Evolutionary conservation across 2,329 filamentous ascomycete species (phyloP), one percentile per base, ranked within the genome.

Genomic region (Colletotrichum sp.): DNA sequence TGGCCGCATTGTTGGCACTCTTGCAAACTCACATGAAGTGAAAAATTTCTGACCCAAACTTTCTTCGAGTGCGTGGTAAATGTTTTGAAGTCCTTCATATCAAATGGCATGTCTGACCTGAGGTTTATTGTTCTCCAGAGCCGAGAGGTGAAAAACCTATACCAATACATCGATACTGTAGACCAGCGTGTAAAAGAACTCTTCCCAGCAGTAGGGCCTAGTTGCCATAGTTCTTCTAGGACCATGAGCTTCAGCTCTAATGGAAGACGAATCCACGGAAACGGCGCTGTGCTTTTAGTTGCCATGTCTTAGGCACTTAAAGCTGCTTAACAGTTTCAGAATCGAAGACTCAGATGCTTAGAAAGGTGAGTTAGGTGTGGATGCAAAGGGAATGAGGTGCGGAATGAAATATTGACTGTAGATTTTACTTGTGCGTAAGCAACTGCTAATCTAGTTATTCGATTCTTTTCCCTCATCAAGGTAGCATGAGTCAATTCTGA

Each of bases 341-440:
- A 16, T 43, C 39, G 39, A n/a, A n/a, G 8, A n/a, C 8, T 43
- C 3, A 10, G 39, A n/a, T n/a, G 39, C 8, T 43, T 43, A n/a
- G 2, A 1, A 10, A 43, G 39, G 16, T 2, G 16, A 18, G 2
- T 43, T 43, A 39, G 16, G 36, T 39, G 16, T 8, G 36, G 36
- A 9, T 9, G 36, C 36, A 9, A 39, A 39, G 2, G 5, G 2
- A 39, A 39, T 8, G 36, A 39, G 36, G 36, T 43, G 0, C 0
- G 1, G 39, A 6, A 1, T 43, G 18, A 6, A 43, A 1, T 0
- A 18, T 6, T 43, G 8, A 43, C 39, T 43, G 16, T n/a, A 3
- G 9, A n/a, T 43, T 43, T 43, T 0, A 0, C 16, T 10, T 43
- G 0, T 8, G 3, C 15, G 7, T 16, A 39, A 18, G 8, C 4